Percentiles rank a stretch among this genome's conserved stretches.
phyloP scores from a whole-genome alignment of 1,284 basidiomycete species.

The Austroboletus rostrupii region DNA sequence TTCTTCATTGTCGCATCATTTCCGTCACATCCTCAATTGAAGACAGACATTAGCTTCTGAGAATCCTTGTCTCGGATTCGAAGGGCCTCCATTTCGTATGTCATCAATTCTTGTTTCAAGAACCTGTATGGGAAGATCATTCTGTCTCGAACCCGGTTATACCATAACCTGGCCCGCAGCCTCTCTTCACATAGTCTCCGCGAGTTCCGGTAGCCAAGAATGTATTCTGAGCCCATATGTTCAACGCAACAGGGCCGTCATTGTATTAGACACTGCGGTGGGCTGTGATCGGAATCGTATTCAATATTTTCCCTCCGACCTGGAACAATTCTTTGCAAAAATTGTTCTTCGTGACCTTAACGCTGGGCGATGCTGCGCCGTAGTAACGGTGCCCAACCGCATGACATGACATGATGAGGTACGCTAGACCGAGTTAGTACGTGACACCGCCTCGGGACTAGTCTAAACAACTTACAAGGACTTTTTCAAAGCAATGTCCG shows the following conservation, averaged over 20 bases:
- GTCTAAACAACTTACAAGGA: neutral
- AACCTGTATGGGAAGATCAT: slow-evolving; percentile 1
- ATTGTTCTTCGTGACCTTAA: neutral
- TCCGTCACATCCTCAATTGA: neutral
- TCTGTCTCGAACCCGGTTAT: neutral
- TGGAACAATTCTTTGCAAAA: neutral
- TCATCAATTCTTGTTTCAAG: neutral
- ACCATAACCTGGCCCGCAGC: neutral
- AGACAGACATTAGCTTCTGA: neutral
- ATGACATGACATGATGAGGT: neutral
- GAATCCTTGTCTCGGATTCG: neutral
- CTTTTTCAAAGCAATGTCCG: neutral
- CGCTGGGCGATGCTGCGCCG: neutral
- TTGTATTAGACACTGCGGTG: neutral
- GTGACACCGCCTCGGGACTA: neutral
- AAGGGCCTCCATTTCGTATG: neutral
- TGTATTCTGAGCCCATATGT: neutral
- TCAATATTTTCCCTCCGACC: neutral
- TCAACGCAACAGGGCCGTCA: neutral
- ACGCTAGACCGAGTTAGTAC: neutral
- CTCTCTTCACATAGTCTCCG: too few relatives aligned
- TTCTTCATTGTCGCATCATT: neutral
- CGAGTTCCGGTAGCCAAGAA: neutral
- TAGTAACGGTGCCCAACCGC: too few relatives aligned
- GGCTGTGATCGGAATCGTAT: neutral